Base-by-base conservation (phyloP, 805 yeast species). In the Lipomyces lipofer region DNA sequence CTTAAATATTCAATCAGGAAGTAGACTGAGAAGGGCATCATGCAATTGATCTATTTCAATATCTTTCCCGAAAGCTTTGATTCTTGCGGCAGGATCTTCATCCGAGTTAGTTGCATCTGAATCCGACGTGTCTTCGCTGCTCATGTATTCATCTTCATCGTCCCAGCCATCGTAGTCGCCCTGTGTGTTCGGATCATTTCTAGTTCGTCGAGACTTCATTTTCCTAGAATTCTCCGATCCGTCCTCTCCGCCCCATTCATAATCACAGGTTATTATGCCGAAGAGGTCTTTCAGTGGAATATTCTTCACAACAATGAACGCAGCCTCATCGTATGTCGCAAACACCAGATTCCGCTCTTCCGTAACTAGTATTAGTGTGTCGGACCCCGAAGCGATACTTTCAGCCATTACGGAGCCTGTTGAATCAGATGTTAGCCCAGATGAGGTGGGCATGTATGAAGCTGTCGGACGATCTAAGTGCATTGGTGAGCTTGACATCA, bases 321-420 rank as follows among this genome's bases (percentile, higher is more conserved):
- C n/a, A n/a, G n/a, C n/a, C 12, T 22, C n/a, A 25, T 45, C 53
- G 22, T 46, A 33, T 2, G 35, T 43, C 8, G 40, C 52, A 32
- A 56, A 56, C 5, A 56, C 38, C 15, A 53, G 44, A 45, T 49
- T 29, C 13, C 54, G 28, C n/a, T 48, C 51, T 15, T 40, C 13
- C 5, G 58, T 52, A 12, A 53, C 54, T 19, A 56, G 35, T 13
- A 54, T 17, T 7, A 49, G 38, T 2, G 59, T 54, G 29, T 54
- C 55, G 25, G 58, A 49, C 6, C 19, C n/a, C 36, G 25, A 28
- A 7, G 15, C 9, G 28, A 22, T n/a, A n/a, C n/a, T n/a, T 27
- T 25, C 27, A 10, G 43, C 33, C 13, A 36, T 43, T 7, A 36
- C 49, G 22, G 36, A n/a, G 36, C 49, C 36, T 43, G 36, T 46